Conservation (phyloP, 106 monocot species). For the Dioscorea zingiberensis region DNA sequence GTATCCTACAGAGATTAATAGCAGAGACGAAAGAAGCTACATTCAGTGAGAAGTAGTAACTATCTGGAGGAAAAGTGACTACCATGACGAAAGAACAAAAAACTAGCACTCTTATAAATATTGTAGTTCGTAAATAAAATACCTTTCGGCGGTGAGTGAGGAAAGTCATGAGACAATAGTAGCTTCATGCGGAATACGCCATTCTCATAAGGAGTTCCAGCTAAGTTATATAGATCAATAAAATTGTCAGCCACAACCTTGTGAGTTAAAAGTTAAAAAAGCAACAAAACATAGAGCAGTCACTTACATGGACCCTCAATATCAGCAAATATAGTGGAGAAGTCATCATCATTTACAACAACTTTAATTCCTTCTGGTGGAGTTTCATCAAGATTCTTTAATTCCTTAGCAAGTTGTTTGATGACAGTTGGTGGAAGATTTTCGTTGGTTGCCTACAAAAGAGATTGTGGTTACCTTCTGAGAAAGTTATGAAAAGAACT, state of each 20-base stretch:
- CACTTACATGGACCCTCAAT: conserved; percentile 87
- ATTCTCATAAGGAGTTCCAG: conserved; percentile 97
- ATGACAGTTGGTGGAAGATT: conserved; percentile 96
- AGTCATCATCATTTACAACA: conserved; percentile 88
- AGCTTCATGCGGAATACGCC: conserved; percentile 94
- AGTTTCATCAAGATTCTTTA: conserved; percentile 87
- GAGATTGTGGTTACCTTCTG: too few species aligned
- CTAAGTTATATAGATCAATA: conserved; percentile 25
- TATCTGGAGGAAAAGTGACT: not conserved
- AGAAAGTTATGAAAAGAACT: too few species aligned
- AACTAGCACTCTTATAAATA: not conserved
- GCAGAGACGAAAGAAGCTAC: too few species aligned
- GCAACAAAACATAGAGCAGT: not conserved
- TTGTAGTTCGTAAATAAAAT: not conserved
- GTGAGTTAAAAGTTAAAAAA: not conserved
- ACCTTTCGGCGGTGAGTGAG: conserved; percentile 95
- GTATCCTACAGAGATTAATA: conserved; percentile 48
- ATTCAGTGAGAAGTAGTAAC: too few species aligned
- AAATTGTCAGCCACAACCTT: not conserved
- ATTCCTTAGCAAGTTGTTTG: conserved; percentile 81
- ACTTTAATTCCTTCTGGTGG: conserved; percentile 97
- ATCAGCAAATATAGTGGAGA: conserved; percentile 89
- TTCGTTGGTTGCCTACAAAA: conserved; percentile 71
- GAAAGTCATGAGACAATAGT: conserved; percentile 78
- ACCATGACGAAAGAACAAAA: not conserved